Evolutionary conservation across 768 basidiomycete genomes (phyloP).

Genomic region (Lentinula edodes): DNA sequence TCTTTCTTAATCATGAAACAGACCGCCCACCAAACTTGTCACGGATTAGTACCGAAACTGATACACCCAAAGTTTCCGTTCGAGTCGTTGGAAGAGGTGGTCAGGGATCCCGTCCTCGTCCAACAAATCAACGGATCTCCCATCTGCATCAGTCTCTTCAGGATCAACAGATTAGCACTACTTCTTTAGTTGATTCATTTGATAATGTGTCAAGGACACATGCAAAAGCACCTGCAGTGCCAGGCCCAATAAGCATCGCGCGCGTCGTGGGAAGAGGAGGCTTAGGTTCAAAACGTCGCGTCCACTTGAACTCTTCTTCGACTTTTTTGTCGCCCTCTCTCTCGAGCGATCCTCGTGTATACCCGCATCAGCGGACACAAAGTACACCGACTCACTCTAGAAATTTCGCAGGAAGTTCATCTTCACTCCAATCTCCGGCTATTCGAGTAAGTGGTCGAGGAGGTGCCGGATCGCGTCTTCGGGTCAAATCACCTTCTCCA

Average conservation of each 20-base stretch:
- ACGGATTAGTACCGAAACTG: neutral
- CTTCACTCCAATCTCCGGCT: neutral
- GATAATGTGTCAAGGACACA: neutral
- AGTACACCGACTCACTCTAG: neutral
- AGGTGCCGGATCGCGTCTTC: conserved; percentile 2
- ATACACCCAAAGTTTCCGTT: neutral
- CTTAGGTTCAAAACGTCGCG: conserved; percentile 1
- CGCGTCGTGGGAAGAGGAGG: conserved; percentile 6
- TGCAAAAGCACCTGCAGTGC: neutral
- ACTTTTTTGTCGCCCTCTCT: neutral
- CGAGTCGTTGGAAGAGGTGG: conserved; percentile 4
- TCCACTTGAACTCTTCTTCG: neutral
- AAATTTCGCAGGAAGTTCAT: neutral
- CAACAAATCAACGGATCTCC: neutral
- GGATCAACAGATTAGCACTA: neutral
- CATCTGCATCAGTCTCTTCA: neutral
- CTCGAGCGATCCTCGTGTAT: neutral
- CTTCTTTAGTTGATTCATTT: neutral
- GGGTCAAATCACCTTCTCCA: neutral
- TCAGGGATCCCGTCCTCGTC: conserved; percentile 2
- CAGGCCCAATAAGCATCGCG: neutral
- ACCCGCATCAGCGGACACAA: neutral
- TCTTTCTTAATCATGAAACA: neutral
- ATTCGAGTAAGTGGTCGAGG: conserved; percentile 2
- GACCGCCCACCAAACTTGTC: neutral